phyloP scores from a whole-genome alignment of 2,329 filamentous ascomycete genomes.

The Aureobasidium sp. region DNA sequence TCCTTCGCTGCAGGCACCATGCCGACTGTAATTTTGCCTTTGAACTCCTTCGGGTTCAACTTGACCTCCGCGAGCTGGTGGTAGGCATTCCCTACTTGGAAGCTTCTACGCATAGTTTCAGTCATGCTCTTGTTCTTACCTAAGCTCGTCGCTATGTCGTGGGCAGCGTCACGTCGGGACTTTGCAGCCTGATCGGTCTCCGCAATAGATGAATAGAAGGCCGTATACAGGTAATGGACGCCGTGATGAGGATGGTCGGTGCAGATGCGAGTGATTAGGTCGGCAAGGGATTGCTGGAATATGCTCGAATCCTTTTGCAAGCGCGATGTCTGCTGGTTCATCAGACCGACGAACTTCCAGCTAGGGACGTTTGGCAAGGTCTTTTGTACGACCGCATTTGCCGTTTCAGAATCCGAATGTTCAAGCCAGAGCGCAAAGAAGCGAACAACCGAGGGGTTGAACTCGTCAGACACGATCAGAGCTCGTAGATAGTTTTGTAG shows the following conservation, averaged over 20 bases:
- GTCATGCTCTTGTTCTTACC: conserved; percentile 43
- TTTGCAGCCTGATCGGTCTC: conserved; percentile 65
- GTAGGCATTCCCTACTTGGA: conserved; percentile 62
- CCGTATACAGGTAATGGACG: conserved; percentile 93
- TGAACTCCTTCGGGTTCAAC: conserved; percentile 24
- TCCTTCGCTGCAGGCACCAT: conserved; percentile 40
- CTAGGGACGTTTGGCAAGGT: conserved; percentile 70
- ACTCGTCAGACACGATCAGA: conserved; percentile 73
- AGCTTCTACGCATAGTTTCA: conserved; percentile 61
- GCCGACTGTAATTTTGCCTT: conserved; percentile 47
- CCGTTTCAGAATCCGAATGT: conserved; percentile 63
- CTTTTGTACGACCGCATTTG: conserved; percentile 67
- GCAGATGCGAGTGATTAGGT: conserved; percentile 75
- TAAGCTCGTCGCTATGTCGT: conserved; percentile 56
- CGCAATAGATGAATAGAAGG: conserved; percentile 51
- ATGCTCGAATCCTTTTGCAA: conserved; percentile 59
- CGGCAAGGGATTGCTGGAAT: conserved; percentile 70
- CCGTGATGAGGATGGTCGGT: conserved; percentile 91
- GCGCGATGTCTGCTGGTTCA: conserved; percentile 95
- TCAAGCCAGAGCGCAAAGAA: conserved; percentile 95
- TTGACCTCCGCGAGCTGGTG: conserved; percentile 56
- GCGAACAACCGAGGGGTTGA: conserved; percentile 81
- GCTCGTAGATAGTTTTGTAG: conserved; percentile 89
- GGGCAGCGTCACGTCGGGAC: conserved; percentile 66
- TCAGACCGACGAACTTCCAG: conserved; percentile 82